These are phyloP conservation scores for Xylariales sp. DNA, from an alignment of 2,329 filamentous ascomycete species.

Conservation along the genomic window DNA sequence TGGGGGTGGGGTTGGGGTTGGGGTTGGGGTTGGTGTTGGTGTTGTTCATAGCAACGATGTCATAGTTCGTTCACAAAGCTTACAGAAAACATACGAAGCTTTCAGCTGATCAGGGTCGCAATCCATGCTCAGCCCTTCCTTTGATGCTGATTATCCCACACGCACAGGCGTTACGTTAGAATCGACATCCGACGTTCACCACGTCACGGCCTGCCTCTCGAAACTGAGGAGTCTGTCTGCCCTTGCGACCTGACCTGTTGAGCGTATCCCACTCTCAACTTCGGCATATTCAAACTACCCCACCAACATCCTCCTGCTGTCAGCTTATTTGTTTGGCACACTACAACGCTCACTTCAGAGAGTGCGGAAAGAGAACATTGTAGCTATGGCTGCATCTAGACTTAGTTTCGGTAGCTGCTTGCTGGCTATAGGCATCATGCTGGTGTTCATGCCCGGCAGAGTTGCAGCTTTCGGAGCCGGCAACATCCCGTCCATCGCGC, in stretches of 20 bases:
- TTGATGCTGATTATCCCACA: not conserved
- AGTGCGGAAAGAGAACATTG: too few species aligned
- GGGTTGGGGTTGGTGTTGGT: too few species aligned
- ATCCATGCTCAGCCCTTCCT: not conserved
- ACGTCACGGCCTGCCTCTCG: too few species aligned
- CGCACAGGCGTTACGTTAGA: not conserved
- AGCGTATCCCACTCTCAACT: not conserved
- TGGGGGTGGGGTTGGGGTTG: too few species aligned
- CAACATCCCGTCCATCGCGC: conserved; percentile 61
- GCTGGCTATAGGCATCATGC: conserved; percentile 46
- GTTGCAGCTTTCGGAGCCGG: conserved; percentile 63
- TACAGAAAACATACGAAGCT: not conserved
- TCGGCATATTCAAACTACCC: not conserved
- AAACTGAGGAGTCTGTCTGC: not conserved
- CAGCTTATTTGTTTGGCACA: not conserved
- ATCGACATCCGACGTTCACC: not conserved
- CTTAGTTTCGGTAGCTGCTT: conserved; percentile 47
- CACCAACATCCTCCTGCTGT: not conserved
- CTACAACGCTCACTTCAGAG: not conserved
- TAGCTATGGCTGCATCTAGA: conserved; percentile 47
- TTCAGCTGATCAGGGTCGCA: not conserved
- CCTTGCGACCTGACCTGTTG: not conserved
- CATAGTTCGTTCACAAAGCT: not conserved
- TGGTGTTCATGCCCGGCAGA: conserved; percentile 53
- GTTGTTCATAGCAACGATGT: not conserved